phyloP scores from a whole-genome alignment of 2,329 filamentous ascomycete genomes.

The Ceratocystis huliohia region DNA sequence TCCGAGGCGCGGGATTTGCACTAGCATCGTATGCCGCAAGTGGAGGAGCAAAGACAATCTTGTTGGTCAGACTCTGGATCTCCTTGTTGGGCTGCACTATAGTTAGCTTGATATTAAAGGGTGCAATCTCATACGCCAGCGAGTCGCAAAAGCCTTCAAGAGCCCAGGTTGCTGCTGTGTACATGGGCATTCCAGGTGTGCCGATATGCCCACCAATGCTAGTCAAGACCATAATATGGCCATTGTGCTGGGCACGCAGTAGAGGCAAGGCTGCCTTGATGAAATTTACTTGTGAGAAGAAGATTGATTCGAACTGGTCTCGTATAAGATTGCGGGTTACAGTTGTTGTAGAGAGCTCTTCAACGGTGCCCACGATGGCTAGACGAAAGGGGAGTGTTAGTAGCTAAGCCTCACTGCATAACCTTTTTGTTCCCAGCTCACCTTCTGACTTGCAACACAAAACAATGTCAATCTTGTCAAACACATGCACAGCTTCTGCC shows the following conservation, averaged over 20 bases:
- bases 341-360: slow-evolving; percentile 66
- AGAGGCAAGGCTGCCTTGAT: slow-evolving; percentile 77
- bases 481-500: slow-evolving; percentile 71
- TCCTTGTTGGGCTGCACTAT: slow-evolving; percentile 94
- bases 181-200: slow-evolving; percentile 80
- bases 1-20: slow-evolving; percentile 58
- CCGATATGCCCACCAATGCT: slow-evolving; percentile 87
- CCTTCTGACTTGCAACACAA: slow-evolving; percentile 82
- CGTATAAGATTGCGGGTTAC: slow-evolving; percentile 66
- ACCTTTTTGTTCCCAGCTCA: slow-evolving; percentile 28
- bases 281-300: slow-evolving; percentile 91
- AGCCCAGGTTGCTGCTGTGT: slow-evolving; percentile 87
- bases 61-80: slow-evolving; percentile 74
- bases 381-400: not conserved
- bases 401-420: slow-evolving; percentile 2
- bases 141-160: slow-evolving; percentile 93
- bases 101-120: slow-evolving; percentile 92
- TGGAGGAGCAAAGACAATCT: slow-evolving; percentile 70
- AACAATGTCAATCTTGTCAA: slow-evolving; percentile 79
- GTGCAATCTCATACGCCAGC: slow-evolving; percentile 87
- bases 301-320: slow-evolving; percentile 88
- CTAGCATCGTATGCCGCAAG: slow-evolving; percentile 53
- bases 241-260: slow-evolving; percentile 66
- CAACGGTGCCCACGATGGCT: slow-evolving; percentile 82
- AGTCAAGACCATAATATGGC: slow-evolving; percentile 81